Base-by-base conservation (phyloP, 2,329 filamentous ascomycete species). In the Fusarium compactum region DNA sequence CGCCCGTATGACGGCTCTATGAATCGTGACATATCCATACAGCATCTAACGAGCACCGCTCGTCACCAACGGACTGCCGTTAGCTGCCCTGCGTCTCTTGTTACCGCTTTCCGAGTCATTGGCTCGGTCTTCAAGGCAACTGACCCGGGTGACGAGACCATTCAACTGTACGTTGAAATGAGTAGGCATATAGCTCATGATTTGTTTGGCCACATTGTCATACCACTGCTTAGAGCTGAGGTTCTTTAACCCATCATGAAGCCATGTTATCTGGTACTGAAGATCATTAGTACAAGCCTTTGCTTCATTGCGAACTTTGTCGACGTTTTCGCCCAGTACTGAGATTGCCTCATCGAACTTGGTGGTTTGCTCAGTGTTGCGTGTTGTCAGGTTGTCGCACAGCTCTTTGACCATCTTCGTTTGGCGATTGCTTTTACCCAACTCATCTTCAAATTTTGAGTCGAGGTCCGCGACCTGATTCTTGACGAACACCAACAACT, bases 201-300 rank as follows among this genome's bases (percentile, higher is more conserved):
- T 76, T 15, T 82, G 75, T 2, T 76, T 74, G 6, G 83, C 69
- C 11, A 87, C 83, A 2, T 76, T 76, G 8, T 79, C 76, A 16
- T 81, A 82, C 27, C 86, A 76, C 3, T 77, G 70, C 47, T 79
- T 82, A 2, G 85, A 84, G 22, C 74, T 80, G 10, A 90, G 75
- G 67, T 85, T 87, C 58, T 82, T 83, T 63, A 82, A 87, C 64
- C 85, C 86, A 1, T 64, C 58, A 70, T 86, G 82, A 10, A 90
- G 69, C 1, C 79, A 74, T 22, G 70, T 71, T 7, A 85, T 32
- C 47, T 82, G 75, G 41, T 80, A 72, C 18, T 80, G 77, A 8
- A 85, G 67, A 7, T 75, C 73, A 0, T 79, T 76, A 20, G 78
- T 71, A 38, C 63, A 53, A 22, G 78, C 67, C 9, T 79, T 54